Base-by-base conservation (phyloP, 805 yeast genomes). In the Priceomyces carsonii region DNA sequence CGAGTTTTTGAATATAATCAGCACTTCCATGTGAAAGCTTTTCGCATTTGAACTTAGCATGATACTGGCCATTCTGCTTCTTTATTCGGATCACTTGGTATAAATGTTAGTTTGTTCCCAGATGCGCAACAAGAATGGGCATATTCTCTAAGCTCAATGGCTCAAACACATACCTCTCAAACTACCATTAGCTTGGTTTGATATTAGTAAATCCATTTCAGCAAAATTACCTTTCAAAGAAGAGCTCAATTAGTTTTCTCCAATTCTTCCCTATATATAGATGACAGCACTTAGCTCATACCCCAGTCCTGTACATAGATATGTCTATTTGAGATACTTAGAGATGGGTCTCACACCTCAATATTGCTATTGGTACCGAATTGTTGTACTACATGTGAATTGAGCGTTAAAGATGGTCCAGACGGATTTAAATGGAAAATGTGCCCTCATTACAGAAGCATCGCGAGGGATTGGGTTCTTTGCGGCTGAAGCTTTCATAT, bases 381-480 rank as follows among this genome's bases (percentile, higher is more conserved):
- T n/a, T n/a, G n/a, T n/a, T n/a, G n/a, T n/a, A n/a, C n/a, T n/a
- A n/a, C n/a, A n/a, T n/a, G n/a, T n/a, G n/a, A n/a, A n/a, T n/a
- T n/a, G n/a, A n/a, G n/a, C n/a, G n/a, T n/a, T n/a, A n/a, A n/a
- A n/a, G n/a, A n/a, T n/a, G n/a, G n/a, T n/a, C n/a, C n/a, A n/a
- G n/a, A n/a, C n/a, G n/a, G n/a, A n/a, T n/a, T n/a, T n/a, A 73
- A 55, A 73, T 29, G 82, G 79, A 5, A 79, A 78, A 54, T 66
- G 70, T n/a, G 85, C 80, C 1, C 70, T 74, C 6, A 66, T 80
- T 42, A 80, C 85, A 3, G 86, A 85, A 4, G 85, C 85, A 14
- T 73, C 84, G 9, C 61, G 86, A 40, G 88, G 88, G 0, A 71
- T 81, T 24, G 87, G 87, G 0, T 70, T 75, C 27, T 58, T 71